Evolutionary conservation across 164 flowering plant species (phyloP).

Genomic region (Cinnamomum chago): DNA sequence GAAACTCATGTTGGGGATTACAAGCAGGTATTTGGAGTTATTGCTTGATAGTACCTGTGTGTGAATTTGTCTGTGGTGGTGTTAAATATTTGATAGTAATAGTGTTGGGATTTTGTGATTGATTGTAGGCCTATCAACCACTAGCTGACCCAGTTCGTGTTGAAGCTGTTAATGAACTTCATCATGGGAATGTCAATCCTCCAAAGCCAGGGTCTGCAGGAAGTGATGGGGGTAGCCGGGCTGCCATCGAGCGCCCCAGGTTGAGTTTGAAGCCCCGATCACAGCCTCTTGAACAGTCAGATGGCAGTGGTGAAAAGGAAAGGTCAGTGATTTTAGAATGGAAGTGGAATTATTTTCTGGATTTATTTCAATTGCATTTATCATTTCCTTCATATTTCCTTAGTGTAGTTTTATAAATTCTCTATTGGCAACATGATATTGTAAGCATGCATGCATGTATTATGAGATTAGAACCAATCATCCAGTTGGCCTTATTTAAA

Average conservation of each 20-base stretch:
- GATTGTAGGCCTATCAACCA: slow-evolving; percentile 28
- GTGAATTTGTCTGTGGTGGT: slow-evolving; percentile 1
- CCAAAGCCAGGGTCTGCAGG: slow-evolving; percentile 39
- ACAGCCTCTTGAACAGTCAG: slow-evolving; percentile 50
- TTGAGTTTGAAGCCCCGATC: slow-evolving; percentile 74
- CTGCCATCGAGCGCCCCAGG: slow-evolving; percentile 67
- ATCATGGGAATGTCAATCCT: slow-evolving; percentile 28
- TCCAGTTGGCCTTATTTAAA: too few species aligned
- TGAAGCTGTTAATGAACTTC: slow-evolving; percentile 24
- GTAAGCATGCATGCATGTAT: too few species aligned
- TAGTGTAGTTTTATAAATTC: not conserved
- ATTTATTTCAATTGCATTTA: not conserved
- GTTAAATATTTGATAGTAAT: slow-evolving; percentile 1
- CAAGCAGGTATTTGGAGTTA: slow-evolving; percentile 47
- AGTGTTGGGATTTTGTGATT: slow-evolving; percentile 1
- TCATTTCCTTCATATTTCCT: not conserved
- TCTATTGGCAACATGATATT: too few species aligned
- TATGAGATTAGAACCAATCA: too few species aligned
- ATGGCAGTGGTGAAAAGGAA: slow-evolving; percentile 38
- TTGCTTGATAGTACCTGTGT: not conserved
- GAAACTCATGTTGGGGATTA: slow-evolving; percentile 36
- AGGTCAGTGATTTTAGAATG: slow-evolving; percentile 41
- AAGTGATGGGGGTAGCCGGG: slow-evolving; percentile 37
- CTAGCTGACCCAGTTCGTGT: slow-evolving; percentile 24
- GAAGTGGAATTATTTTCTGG: not conserved